These are phyloP conservation scores for Botrytis medusae DNA, from an alignment of 2,329 filamentous ascomycete species.

Conservation along the genomic window DNA sequence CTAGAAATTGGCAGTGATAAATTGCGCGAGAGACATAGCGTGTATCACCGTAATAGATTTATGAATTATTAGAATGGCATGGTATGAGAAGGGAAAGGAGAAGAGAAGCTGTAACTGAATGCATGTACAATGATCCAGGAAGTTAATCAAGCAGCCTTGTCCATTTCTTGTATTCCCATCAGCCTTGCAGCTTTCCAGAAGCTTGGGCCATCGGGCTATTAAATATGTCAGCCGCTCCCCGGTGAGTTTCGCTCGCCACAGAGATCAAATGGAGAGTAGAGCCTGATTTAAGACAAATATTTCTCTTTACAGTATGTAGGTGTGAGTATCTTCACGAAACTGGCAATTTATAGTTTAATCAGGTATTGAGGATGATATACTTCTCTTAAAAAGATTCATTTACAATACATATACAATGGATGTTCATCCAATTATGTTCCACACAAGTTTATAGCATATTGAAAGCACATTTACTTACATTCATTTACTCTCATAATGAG, in stretches of 20 bases:
- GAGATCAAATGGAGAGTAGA: neutral
- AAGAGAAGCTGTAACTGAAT: neutral
- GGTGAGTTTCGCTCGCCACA: neutral
- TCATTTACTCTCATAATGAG: neutral
- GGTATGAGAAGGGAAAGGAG: neutral
- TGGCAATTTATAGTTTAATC: neutral
- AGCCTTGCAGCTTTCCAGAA: neutral
- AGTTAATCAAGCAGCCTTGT: neutral
- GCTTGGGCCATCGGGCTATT: neutral
- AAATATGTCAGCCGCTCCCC: neutral
- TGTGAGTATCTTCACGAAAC: neutral
- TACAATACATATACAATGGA: neutral
- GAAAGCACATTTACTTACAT: neutral
- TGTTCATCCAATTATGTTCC: neutral
- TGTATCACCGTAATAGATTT: neutral
- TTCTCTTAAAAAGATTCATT: neutral
- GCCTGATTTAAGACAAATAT: neutral
- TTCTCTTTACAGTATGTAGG: neutral
- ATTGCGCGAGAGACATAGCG: neutral
- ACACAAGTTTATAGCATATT: neutral
- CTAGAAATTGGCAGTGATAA: neutral
- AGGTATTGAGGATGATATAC: neutral
- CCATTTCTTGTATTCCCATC: neutral
- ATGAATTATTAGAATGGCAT: accelerated
- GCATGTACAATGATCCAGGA: neutral